phyloP scores from a whole-genome alignment of 1,284 basidiomycete species.

The Sanguinoderma infundibulare region DNA sequence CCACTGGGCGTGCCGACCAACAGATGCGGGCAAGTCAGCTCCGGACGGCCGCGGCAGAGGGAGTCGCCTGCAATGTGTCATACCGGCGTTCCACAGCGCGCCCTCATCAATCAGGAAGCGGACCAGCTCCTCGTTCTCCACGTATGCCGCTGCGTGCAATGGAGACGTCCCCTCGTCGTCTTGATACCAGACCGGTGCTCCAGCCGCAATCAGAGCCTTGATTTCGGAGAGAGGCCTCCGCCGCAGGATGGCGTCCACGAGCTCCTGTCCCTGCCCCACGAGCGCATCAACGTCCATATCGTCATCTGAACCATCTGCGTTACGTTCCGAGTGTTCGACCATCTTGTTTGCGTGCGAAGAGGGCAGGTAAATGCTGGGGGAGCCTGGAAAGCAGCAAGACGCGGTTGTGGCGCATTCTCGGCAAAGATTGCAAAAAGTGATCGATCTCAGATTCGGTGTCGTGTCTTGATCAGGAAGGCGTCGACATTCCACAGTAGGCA shows the following conservation, averaged over 20 bases:
- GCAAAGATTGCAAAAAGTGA: slow-evolving; percentile 4
- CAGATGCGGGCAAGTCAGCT: neutral
- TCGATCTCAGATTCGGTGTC: slow-evolving; percentile 15
- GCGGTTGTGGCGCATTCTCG: neutral
- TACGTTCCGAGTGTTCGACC: neutral
- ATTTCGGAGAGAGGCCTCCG: slow-evolving; percentile 54
- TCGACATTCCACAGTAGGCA: too few species aligned
- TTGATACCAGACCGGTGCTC: slow-evolving; percentile 92
- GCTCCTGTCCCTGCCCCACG: slow-evolving; percentile 54
- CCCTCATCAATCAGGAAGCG: slow-evolving; percentile 78
- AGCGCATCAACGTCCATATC: slow-evolving; percentile 50
- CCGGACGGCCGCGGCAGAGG: neutral
- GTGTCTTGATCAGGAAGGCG: slow-evolving; percentile 5
- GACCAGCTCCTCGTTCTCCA: slow-evolving; percentile 66
- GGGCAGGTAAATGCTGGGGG: neutral
- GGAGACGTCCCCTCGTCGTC: slow-evolving; percentile 82
- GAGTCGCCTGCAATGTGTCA: slow-evolving; percentile 2
- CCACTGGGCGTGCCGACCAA: slow-evolving; percentile 51
- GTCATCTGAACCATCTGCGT: slow-evolving; percentile 7
- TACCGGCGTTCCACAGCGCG: slow-evolving; percentile 92
- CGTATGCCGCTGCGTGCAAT: slow-evolving; percentile 89
- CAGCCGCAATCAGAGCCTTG: slow-evolving; percentile 62
- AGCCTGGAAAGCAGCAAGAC: neutral
- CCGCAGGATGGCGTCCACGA: slow-evolving; percentile 64
- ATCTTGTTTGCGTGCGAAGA: neutral